Evolutionary conservation across 352 stramenopile species (phyloP).

Genomic region (Pythium periplocum): DNA sequence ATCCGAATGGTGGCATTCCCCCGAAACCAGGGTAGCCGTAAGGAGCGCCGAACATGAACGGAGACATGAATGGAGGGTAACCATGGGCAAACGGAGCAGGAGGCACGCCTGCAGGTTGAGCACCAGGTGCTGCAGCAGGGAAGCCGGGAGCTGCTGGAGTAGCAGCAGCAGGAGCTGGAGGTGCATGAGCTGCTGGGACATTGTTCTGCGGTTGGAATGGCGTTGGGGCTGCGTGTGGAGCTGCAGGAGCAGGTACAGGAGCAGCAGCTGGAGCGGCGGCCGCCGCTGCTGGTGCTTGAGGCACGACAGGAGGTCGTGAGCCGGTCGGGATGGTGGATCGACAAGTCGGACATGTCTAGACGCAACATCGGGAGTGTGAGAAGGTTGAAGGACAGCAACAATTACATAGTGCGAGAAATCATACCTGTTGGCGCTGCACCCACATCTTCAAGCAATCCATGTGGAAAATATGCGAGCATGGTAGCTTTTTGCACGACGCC

Average conservation of each 20-base stretch:
- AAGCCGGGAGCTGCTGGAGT: constrained; percentile 1
- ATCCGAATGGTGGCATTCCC: constrained; percentile 40
- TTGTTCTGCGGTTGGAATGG: background rate
- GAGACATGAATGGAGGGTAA: constrained; percentile 48
- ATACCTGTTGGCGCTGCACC: constrained; percentile 95
- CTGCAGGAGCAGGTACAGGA: constrained; percentile 7
- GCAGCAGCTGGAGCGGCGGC: constrained; percentile 15
- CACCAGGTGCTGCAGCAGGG: constrained; percentile 5
- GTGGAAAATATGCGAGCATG: constrained; percentile 97
- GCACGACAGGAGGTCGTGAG: constrained; percentile 31
- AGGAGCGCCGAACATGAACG: constrained; percentile 44
- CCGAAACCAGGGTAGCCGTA: constrained; percentile 28
- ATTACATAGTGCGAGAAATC: background rate
- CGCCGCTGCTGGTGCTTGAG: constrained; percentile 21
- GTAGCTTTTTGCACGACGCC: constrained; percentile 92
- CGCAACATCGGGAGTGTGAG: background rate
- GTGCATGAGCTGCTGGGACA: background rate
- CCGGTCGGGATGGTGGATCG: constrained; percentile 91
- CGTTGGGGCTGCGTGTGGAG: constrained; percentile 16
- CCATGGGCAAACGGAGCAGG: constrained; percentile 25
- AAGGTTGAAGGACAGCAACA: background rate
- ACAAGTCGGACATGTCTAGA: constrained; percentile 94
- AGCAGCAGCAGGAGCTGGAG: constrained; percentile 3
- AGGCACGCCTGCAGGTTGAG: background rate
- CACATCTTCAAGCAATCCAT: constrained; percentile 97